These are phyloP conservation scores for Lactifluus subvellereus DNA, from an alignment of 768 basidiomycete genomes.

Conservation along the genomic window DNA sequence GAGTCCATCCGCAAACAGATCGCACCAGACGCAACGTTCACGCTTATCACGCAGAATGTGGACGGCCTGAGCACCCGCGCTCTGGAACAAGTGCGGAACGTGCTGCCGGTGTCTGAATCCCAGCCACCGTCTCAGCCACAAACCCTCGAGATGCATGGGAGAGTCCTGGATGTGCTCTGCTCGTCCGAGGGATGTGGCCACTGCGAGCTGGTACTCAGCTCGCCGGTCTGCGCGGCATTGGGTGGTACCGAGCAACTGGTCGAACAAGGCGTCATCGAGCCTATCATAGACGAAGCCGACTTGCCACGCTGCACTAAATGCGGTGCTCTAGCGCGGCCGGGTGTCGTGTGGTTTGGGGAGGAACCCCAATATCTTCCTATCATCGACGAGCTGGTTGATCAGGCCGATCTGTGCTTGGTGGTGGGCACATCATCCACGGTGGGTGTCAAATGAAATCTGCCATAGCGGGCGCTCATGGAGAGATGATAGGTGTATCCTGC, in stretches of 20 bases:
- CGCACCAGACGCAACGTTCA: slow-evolving; percentile 40
- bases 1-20: slow-evolving; percentile 35
- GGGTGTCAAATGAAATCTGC: neutral
- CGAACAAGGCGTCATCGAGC: slow-evolving; percentile 14
- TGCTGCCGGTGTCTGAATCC: neutral
- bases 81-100: slow-evolving; percentile 27
- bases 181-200: slow-evolving; percentile 38
- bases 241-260: slow-evolving; percentile 37
- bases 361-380: slow-evolving; percentile 27
- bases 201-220: slow-evolving; percentile 35
- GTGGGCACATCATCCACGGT: slow-evolving; percentile 37
- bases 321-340: slow-evolving; percentile 33
- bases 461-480: neutral
- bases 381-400: slow-evolving; percentile 29
- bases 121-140: slow-evolving; percentile 13
- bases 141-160: slow-evolving; percentile 56
- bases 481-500: slow-evolving; percentile 33
- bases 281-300: slow-evolving; percentile 29
- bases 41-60: slow-evolving; percentile 58
- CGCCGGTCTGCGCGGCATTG: slow-evolving; percentile 43
- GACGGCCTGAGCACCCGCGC: slow-evolving; percentile 47
- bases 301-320: slow-evolving; percentile 33
- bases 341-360: slow-evolving; percentile 43
- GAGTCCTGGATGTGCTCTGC: slow-evolving; percentile 50
- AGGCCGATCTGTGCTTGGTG: slow-evolving; percentile 35